Conservation (phyloP, 1,284 basidiomycete genomes). For the Phellinidium pouzarii region DNA sequence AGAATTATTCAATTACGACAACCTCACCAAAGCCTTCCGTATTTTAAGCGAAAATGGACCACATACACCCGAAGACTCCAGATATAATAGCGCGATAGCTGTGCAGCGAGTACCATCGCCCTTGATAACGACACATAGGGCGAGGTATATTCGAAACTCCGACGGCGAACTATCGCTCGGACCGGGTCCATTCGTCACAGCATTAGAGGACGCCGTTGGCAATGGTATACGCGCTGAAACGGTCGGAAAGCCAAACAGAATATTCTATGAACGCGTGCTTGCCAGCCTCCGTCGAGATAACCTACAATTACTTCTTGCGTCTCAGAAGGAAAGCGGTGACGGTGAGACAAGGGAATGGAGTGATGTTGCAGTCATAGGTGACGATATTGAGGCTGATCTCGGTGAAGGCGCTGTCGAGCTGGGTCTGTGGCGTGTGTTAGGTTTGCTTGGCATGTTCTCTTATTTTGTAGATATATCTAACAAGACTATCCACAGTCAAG, state of each 20-base stretch:
- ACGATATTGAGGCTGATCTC: constrained; percentile 60
- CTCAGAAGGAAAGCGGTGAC: constrained; percentile 17
- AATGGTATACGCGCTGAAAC: constrained; percentile 36
- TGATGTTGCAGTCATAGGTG: constrained; percentile 52
- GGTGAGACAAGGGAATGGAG: constrained; percentile 21
- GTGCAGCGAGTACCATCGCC: constrained; percentile 23
- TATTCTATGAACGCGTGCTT: constrained; percentile 57
- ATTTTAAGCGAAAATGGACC: constrained; percentile 32
- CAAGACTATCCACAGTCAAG: constrained; percentile 33
- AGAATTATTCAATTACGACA: constrained; percentile 43
- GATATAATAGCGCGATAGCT: constrained; percentile 19
- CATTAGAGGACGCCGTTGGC: constrained; percentile 51
- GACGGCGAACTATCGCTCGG: constrained; percentile 54
- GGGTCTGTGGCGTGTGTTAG: constrained; percentile 57
- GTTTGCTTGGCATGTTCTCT: constrained; percentile 29
- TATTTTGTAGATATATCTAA: constrained; percentile 13
- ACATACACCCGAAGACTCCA: constrained; percentile 23
- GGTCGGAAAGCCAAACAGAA: constrained; percentile 57
- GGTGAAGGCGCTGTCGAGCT: constrained; percentile 56
- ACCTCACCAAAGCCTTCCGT: constrained; percentile 61
- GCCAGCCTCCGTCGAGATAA: constrained; percentile 34
- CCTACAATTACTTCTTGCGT: neutral
- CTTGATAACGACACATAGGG: constrained; percentile 54
- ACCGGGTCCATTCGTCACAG: constrained; percentile 62
- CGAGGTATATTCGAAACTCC: constrained; percentile 38